Evolutionary conservation across 139 green algal species (phyloP).

Genomic region (Mychonastes homosphaera): DNA sequence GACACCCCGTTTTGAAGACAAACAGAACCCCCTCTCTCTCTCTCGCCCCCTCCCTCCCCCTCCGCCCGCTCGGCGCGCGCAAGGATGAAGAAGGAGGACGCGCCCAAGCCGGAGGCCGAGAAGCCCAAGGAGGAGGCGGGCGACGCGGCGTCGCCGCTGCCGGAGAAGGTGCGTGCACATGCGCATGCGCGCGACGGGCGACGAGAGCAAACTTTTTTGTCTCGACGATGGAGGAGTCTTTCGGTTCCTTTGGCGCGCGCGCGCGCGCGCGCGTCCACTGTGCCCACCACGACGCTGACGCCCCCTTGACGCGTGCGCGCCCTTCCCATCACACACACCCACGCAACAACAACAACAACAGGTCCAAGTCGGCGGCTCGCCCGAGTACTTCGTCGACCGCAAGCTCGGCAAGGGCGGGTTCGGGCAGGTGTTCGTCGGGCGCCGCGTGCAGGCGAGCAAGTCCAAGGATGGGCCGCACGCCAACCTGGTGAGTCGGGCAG

Average conservation of each 20-base stretch:
- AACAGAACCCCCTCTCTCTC: neutral
- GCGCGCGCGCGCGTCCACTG: neutral
- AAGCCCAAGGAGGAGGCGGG: slow-evolving; percentile 32
- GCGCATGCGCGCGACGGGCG: neutral
- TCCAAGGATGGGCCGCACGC: slow-evolving; percentile 61
- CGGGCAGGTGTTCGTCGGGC: slow-evolving; percentile 84
- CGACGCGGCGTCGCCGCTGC: slow-evolving; percentile 49
- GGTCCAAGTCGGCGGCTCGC: slow-evolving; percentile 73
- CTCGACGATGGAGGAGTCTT: neutral
- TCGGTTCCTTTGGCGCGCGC: neutral
- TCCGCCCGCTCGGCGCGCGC: no score
- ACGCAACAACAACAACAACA: no score
- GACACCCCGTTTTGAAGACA: no score
- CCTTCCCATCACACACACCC: neutral
- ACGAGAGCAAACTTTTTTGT: neutral
- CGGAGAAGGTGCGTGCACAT: slow-evolving; percentile 38
- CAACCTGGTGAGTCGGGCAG: slow-evolving; percentile 64
- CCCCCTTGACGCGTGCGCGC: neutral
- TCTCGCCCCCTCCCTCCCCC: neutral
- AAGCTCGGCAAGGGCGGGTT: slow-evolving; percentile 93
- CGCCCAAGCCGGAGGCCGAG: slow-evolving; percentile 12
- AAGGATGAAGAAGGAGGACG: slow-evolving; percentile 20
- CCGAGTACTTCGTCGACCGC: slow-evolving; percentile 77
- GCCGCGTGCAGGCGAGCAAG: slow-evolving; percentile 43
- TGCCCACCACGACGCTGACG: neutral